Base-by-base conservation (phyloP, 306 rosid genomes). In the Prunus mongolica region DNA sequence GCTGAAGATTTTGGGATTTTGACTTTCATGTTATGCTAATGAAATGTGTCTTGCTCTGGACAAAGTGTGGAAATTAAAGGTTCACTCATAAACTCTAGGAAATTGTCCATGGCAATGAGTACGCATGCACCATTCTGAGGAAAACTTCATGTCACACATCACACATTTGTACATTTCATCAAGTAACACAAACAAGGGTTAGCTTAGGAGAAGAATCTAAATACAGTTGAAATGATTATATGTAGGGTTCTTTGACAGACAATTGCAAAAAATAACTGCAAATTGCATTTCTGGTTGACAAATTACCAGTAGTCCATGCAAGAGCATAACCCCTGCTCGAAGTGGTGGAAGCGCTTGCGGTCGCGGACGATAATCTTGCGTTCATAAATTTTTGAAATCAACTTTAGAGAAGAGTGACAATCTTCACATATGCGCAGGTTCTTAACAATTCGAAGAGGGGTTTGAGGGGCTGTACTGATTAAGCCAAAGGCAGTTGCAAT, bases 401-500 rank as follows among this genome's bases (percentile, higher is more conserved):
- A 28, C 81, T 93, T 88, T 69, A 89, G 73, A 13, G 93, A 88
- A 18, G 93, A 82, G 74, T 91, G 98, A 38, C 97, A 93, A 82
- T 93, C 92, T 65, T 89, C 92, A 18, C 98, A 91, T 28, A 87
- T 84, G 57, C 93, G 87, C 54, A 91, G 81, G 74, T 91, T 91
- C 78, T 91, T 91, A 2, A 87, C 88, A 46, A 91, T 76, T 77
- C 71, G 62, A 79, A 93, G 84, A 1, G 91, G 84, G 57, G 86
- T 80, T 63, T 71, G 82, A 46, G 90, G 81, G 58, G 78, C 27
- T 62, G 93, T 89, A 45, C 90, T 84, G 76, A 89, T 88, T 65
- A 93, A 75, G 63, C 93, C 98, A 79, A 89, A 91, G 77, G 96
- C 93, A 82, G 87, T 85, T 34, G 97, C 97, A 72, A 93, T 89